These are phyloP conservation scores for Podaxis sp. DNA, from an alignment of 768 basidiomycete genomes.

Conservation along the genomic window DNA sequence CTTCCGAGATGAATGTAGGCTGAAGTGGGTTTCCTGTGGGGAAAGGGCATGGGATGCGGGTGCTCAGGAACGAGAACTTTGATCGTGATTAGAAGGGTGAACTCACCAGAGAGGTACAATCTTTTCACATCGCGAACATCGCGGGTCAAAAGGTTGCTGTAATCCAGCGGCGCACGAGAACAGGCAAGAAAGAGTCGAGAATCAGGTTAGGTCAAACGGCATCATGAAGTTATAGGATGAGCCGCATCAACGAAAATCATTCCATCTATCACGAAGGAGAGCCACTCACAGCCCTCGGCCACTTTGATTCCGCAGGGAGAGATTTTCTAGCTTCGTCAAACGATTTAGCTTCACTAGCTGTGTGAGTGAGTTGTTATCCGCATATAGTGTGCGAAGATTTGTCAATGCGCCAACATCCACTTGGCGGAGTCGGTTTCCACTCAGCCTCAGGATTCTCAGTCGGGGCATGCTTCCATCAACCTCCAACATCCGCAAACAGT, in stretches of 20 bases:
- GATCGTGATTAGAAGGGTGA: constrained; percentile 15
- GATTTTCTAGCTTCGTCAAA: constrained; percentile 77
- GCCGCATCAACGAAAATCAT: constrained; percentile 20
- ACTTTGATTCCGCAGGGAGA: constrained; percentile 89
- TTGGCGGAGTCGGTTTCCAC: constrained; percentile 72
- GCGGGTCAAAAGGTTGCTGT: constrained; percentile 50
- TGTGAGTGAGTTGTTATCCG: constrained; percentile 77
- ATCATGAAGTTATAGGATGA: constrained; percentile 15
- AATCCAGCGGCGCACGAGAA: constrained; percentile 12
- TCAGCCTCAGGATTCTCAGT: constrained; percentile 82
- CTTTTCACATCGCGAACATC: constrained; percentile 92
- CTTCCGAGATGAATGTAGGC: constrained; percentile 59
- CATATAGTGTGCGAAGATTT: constrained; percentile 85
- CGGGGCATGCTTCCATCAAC: constrained; percentile 57
- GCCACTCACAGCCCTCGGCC: constrained; percentile 70
- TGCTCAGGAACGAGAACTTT: constrained; percentile 14
- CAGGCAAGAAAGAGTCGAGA: constrained; percentile 11
- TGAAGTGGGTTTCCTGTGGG: constrained; percentile 69
- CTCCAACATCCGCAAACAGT: constrained; percentile 57
- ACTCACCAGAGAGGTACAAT: constrained; percentile 90
- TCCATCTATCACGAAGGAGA: constrained; percentile 23
- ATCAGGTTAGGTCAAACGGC: constrained; percentile 5
- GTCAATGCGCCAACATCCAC: constrained; percentile 65
- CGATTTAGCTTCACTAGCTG: constrained; percentile 52
- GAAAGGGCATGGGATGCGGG: constrained; percentile 16